Base-by-base conservation (phyloP, 805 yeast genomes). In the Metschnikowia hibisci region DNA sequence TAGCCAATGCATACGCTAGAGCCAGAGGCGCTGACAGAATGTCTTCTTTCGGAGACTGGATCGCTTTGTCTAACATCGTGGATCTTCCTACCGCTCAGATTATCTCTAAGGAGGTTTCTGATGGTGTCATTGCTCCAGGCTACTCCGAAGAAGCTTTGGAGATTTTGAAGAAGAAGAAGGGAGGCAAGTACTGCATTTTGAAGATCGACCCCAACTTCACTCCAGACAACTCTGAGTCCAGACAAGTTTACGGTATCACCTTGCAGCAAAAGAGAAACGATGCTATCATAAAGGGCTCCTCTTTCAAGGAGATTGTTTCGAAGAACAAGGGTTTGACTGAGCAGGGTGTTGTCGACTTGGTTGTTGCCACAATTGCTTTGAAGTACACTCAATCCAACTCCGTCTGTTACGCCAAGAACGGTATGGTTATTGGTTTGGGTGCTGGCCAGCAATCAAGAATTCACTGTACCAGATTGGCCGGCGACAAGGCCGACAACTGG, bases 21-120 rank as follows among this genome's bases (percentile, higher is more conserved):
- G 99, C 99, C 44, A 87, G 99, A 71, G 99, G 99, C 68, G 99
- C 99, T 55, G 99, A 93, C 72, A 84, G 99, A 79, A 93, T 93
- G 99, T 90, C 97, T 5, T 87, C 96, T 11, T 93, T 93, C 64
- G 99, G 99, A 64, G 99, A 93, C 71, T 93, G 89, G 77, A 93
- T 93, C 61, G 99, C 99, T 36, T 77, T 93, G 53, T 89, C 97
- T 49, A 91, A 91, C 77, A 87, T 86, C 68, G 99, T 93, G 55
- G 99, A 93, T 67, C 74, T 85, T 42, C 88, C 96, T 62, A 93
- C 99, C 47, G 99, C 99, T 43, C 84, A 86, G 69, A 91, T 93
- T 69, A 93, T 93, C 64, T 86, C 97, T 43, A 88, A 87, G 71
- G 99, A 93, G 75, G 99, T 93, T 39, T 83, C 95, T 33, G 99